Base-by-base conservation (phyloP, 352 stramenopile species). In the Pythium folliculosum region DNA sequence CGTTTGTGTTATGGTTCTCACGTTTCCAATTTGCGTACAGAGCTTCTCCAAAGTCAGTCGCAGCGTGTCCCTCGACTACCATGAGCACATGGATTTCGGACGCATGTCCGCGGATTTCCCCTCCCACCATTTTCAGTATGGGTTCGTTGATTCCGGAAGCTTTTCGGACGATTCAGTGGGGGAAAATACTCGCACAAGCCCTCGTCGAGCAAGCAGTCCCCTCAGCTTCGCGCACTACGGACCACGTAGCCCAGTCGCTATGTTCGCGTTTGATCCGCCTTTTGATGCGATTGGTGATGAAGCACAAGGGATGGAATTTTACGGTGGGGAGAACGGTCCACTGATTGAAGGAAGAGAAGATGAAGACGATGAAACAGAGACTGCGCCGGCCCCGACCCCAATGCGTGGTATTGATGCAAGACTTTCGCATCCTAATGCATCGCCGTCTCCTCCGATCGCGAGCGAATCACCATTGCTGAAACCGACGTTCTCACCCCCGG, bases 21-120 rank as follows among this genome's bases (percentile, higher is more conserved):
- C 35, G 8, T 40, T 40, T 40, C 19, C 6, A 54, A 27, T 17
- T 40, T 30, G 19, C 17, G n/a, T 37, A 54, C 63, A 89, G 66
- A 92, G 81, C 63, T 86, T 92, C 58, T 78, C 73, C n/a, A 81
- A 82, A 38, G 78, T 82, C 40, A 91, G 84, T 45, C 81, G 86
- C 19, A 94, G 86, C 49, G 76, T 92, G 16, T 94, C 86, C 47
- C 88, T 91, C 62, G 86, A 94, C 54, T 84, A 80, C 27, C 86
- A 86, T 27, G 86, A 93, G 22, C 72, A 70, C n/a, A 63, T 77
- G 7, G 80, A 90, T 64, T 69, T 76, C 80, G 57, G 85, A 80
- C 69, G 84, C 78, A 75, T 75, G 68, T 75, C 68, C 21, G 68
- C 68, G 13, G 68, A 75, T 37, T 75, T 75, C 23, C 62, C 68